Evolutionary conservation across 768 basidiomycete species (phyloP), one percentile per base, ranked within the genome.

Genomic region (Nidularia pulvinata): DNA sequence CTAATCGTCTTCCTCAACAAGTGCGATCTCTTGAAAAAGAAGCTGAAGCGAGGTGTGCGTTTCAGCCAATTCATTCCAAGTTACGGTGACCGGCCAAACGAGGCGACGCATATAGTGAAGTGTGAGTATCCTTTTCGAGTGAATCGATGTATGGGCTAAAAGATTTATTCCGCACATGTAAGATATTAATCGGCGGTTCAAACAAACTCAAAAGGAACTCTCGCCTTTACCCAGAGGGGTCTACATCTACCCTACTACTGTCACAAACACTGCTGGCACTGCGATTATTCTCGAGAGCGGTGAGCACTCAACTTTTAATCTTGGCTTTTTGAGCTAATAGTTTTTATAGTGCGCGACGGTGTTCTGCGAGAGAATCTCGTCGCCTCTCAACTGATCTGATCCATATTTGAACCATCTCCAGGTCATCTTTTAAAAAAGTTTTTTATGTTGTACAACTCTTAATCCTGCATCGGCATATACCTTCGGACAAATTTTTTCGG

Each of bases 171-270:
- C 7, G 13, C 3, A 32, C 30, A 16, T 11, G 10, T 33, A 14
- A 89, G 88, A 89, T 68, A 71, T 91, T 22, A 77, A 80, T 48
- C 80, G 82, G 47, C 88, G 88, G 62, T 90, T 90, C 66, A 86
- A 79, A 59, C 84, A 86, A 39, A 85, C 87, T 4, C 79, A 79
- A 55, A 80, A 78, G 49, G 72, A 83, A 19, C 68, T 71, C 51
- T 87, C 86, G 1, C 84, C 85, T 7, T 72, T 77, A 53, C 71
- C 72, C 5, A 77, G 87, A 10, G 70, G 77, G 7, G 76, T 80
- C 34, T 89, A 88, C 64, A 83, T 85, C 34, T 88, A 86, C 60
- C 70, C 83, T 2, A 91, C 88, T 1, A 85, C 86, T 35, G 86
- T 86, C 6, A 85, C 86, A 52, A 84, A 89, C 60, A 88, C 85